Evolutionary conservation across 2,329 filamentous ascomycete genomes (phyloP).

Genomic region (Talaromyces marneffei): DNA sequence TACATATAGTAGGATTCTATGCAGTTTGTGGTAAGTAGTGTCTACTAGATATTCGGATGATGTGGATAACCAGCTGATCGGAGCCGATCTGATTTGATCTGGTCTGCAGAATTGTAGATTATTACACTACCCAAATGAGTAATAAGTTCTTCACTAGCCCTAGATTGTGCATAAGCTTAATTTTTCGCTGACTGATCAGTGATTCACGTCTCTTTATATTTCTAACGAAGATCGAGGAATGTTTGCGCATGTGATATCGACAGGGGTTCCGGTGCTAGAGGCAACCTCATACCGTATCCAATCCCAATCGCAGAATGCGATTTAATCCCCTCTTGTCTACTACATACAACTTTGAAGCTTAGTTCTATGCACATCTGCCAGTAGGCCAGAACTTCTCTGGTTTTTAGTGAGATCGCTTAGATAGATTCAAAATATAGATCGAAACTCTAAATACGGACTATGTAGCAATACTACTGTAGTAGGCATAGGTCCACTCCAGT

Average conservation of each 20-base stretch:
- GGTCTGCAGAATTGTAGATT: background rate
- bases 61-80: background rate
- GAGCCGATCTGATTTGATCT: background rate
- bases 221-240: no score
- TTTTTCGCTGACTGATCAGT: background rate
- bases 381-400: background rate
- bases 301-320: no score
- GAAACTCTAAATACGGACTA: background rate
- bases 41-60: background rate
- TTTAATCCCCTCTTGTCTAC: no score
- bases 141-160: background rate
- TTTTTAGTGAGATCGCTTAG: background rate
- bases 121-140: background rate
- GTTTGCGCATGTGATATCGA: no score
- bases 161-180: background rate
- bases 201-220: background rate
- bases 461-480: no score
- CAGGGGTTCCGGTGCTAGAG: no score
- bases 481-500: background rate
- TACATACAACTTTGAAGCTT: no score
- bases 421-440: background rate
- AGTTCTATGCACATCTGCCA: background rate
- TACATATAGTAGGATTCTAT: background rate
- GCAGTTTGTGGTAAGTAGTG: background rate
- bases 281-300: no score